These are phyloP conservation scores for Neofusicoccum sp. DNA, from an alignment of 2,329 filamentous ascomycete genomes.

Conservation along the genomic window DNA sequence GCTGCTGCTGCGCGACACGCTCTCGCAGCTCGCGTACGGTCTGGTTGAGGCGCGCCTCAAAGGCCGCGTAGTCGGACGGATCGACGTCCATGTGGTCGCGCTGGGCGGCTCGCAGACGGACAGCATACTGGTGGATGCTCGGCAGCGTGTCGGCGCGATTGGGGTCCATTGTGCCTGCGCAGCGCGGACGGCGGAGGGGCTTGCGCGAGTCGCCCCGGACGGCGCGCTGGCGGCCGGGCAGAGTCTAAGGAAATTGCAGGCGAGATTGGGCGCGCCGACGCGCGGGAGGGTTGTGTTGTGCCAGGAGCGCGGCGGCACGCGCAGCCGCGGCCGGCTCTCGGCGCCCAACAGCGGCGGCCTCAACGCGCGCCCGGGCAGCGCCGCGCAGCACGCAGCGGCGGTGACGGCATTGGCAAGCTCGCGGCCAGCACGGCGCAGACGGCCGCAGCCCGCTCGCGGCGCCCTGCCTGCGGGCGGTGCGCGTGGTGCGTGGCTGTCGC, in stretches of 20 bases:
- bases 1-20: constrained; percentile 51
- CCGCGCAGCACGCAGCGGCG: too few species aligned
- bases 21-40: constrained; percentile 69
- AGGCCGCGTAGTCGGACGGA: constrained; percentile 33
- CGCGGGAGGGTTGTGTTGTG: too few species aligned
- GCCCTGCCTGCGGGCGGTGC: too few species aligned
- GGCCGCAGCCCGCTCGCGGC: too few species aligned
- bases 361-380: too few species aligned
- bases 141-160: constrained; percentile 8
- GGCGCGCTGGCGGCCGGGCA: background rate
- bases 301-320: too few species aligned
- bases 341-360: too few species aligned
- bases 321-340: too few species aligned
- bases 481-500: too few species aligned
- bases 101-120: constrained; percentile 28
- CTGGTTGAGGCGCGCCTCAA: constrained; percentile 62
- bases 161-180: background rate
- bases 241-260: constrained; percentile 11
- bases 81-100: constrained; percentile 41
- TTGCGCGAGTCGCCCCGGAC: constrained; percentile 1
- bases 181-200: background rate
- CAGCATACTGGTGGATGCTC: constrained; percentile 35
- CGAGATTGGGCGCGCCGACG: too few species aligned
- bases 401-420: too few species aligned
- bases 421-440: too few species aligned